Evolutionary conservation across 192 early-diverging fungal species (phyloP), one percentile per base, ranked within the genome.

Genomic region (Phycomyces nitens): DNA sequence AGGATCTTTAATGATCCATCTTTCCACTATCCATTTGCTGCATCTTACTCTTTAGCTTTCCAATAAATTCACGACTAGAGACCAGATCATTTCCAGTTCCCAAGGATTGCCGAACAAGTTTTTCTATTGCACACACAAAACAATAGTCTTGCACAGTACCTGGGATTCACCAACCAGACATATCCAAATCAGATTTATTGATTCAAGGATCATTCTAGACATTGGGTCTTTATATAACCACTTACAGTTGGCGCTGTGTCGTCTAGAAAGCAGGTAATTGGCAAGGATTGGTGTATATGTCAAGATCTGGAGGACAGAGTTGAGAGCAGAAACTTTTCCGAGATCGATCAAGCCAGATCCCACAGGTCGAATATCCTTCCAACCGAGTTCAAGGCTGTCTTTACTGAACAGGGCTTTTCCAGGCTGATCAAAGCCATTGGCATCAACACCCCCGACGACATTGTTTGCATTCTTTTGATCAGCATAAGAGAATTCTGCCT

Each of bases 241-340:
- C 64, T 80, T 86, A 76, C 89, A 91, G 57, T 81, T 78, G 22
- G 67, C 62, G 43, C 82, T 79, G 70, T 93, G 91, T 50, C 81
- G 78, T 53, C 77, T 80, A 20, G 80, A 67, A 41, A 89, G 72
- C 38, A 91, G 67, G 62, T 85, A 85, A 67, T 91, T 87, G 27
- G 85, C 82, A 18, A 93, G 67, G 0, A 83, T 80, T 23, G 91
- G 84, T 23, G 88, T 88, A 71, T 90, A 88, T n/a, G 87, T 86
- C 59, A 90, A 70, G 58, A 82, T 84, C 60, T 93, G 89, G 18
- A 93, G 77, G 0, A 88, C 84, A 1, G 91, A 84, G 68, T 90
- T 90, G 23, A 91, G 68, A 58, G 87, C 90, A 62, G 89, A 92
- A 7, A 88, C 85, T 56, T 90, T 87, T 20, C 89, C 88, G 52